Percentiles rank a stretch among this genome's conserved stretches.
phyloP scores from a whole-genome alignment of 2,329 filamentous ascomycete genomes.

The Penicillium sp. region DNA sequence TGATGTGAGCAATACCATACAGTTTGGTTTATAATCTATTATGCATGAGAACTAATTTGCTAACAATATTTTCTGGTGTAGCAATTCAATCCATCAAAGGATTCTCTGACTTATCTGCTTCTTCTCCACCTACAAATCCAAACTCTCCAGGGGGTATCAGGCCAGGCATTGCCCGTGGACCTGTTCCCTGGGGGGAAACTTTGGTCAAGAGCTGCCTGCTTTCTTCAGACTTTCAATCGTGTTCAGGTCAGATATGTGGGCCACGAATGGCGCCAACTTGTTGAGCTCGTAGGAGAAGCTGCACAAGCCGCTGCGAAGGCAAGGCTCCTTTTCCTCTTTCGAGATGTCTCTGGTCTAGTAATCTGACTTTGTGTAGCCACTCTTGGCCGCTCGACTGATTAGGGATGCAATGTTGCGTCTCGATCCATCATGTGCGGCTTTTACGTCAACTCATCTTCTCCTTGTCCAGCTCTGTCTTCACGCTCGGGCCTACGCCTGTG shows the following conservation, averaged over 20 bases:
- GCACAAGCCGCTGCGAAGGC: conserved; percentile 38
- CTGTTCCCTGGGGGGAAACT: conserved; percentile 46
- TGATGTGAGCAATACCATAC: conserved; percentile 27
- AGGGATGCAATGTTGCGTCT: conserved; percentile 46
- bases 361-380: conserved; percentile 30
- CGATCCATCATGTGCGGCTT: conserved; percentile 42
- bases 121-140: conserved; percentile 52
- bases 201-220: conserved; percentile 51
- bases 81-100: conserved; percentile 53
- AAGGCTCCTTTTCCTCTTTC: conserved; percentile 13
- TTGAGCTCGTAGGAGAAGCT: conserved; percentile 34
- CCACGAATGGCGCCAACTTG: conserved; percentile 37
- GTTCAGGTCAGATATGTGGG: conserved; percentile 47
- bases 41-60: neutral
- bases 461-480: conserved; percentile 45
- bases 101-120: conserved; percentile 60
- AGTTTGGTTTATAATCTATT: neutral
- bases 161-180: conserved; percentile 37
- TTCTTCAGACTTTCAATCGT: conserved; percentile 54
- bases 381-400: conserved; percentile 42
- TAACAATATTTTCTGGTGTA: conserved; percentile 2
- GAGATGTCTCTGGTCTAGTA: conserved; percentile 5
- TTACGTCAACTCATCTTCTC: conserved; percentile 45
- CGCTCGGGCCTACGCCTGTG: conserved; percentile 40
- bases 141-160: conserved; percentile 34